Conservation (phyloP, 805 yeast genomes). For the Starmerella apicola region DNA sequence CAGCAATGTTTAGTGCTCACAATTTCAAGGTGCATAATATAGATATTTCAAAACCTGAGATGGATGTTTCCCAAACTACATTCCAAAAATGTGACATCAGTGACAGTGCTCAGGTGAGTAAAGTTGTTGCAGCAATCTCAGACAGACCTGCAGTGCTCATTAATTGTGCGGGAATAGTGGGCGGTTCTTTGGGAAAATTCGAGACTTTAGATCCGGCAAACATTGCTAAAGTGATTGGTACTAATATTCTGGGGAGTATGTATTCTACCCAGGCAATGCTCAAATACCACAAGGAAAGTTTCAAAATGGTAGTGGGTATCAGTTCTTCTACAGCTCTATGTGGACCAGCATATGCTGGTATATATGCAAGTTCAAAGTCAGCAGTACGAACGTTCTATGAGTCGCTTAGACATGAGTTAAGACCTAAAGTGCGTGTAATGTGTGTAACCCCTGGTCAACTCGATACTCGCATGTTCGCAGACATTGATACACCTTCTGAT, state of each 20-base stretch:
- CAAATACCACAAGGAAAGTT: not conserved
- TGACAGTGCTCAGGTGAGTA: constrained; percentile 12
- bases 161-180: constrained; percentile 81
- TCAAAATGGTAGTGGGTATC: constrained; percentile 54
- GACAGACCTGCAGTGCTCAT: constrained; percentile 67
- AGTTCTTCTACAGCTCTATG: constrained; percentile 66
- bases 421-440: constrained; percentile 43
- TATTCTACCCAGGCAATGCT: constrained; percentile 40
- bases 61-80: constrained; percentile 9
- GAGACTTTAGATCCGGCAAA: constrained; percentile 28
- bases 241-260: constrained; percentile 54
- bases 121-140: constrained; percentile 33
- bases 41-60: constrained; percentile 14
- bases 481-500: constrained; percentile 53
- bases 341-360: constrained; percentile 58
- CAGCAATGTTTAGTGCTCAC: constrained; percentile 15
- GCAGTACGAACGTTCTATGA: constrained; percentile 66
- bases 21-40: constrained; percentile 15
- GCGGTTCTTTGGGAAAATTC: constrained; percentile 38
- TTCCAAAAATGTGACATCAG: constrained; percentile 12
- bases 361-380: constrained; percentile 73
- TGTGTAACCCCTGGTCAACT: constrained; percentile 72
- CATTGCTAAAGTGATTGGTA: constrained; percentile 42
- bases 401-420: constrained; percentile 48
- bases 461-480: constrained; percentile 52